Conservation (phyloP, 768 basidiomycete species). For the Hirschioporus abietinus region DNA sequence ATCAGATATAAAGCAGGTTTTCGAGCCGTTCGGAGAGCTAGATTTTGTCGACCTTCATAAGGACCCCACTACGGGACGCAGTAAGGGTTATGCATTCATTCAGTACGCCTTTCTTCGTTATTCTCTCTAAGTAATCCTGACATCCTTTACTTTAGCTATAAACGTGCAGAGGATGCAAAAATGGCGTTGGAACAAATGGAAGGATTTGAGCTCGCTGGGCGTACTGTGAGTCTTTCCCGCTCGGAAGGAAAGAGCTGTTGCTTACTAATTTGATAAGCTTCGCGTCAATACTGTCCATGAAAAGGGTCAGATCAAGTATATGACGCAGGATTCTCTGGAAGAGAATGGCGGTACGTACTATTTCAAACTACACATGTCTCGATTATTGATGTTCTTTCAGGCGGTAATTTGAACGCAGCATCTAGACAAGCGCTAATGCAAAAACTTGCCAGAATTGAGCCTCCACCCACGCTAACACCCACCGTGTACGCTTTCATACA, state of each 20-base stretch:
- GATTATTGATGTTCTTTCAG: conserved; percentile 34
- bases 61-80: conserved; percentile 90
- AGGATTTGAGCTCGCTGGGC: conserved; percentile 94
- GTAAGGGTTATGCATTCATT: conserved; percentile 97
- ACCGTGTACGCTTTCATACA: conserved; percentile 40
- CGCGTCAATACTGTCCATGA: conserved; percentile 92
- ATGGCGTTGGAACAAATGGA: conserved; percentile 99
- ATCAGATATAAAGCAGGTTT: conserved; percentile 97
- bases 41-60: conserved; percentile 98
- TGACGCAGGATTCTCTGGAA: conserved; percentile 76
- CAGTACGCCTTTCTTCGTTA: conserved; percentile 54
- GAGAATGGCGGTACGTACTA: conserved; percentile 72
- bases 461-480: conserved; percentile 50
- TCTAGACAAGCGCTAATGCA: conserved; percentile 99
- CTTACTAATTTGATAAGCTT: conserved; percentile 40
- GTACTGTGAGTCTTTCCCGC: conserved; percentile 54
- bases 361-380: background rate
- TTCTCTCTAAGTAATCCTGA: background rate
- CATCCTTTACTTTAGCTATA: conserved; percentile 51
- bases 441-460: conserved; percentile 96
- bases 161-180: conserved; percentile 86
- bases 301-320: conserved; percentile 73
- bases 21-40: conserved; percentile 96
- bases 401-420: conserved; percentile 96
- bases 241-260: conserved; percentile 12